These are phyloP conservation scores for Elsinoe ampelina DNA, from an alignment of 2,329 filamentous ascomycete species.

Conservation along the genomic window DNA sequence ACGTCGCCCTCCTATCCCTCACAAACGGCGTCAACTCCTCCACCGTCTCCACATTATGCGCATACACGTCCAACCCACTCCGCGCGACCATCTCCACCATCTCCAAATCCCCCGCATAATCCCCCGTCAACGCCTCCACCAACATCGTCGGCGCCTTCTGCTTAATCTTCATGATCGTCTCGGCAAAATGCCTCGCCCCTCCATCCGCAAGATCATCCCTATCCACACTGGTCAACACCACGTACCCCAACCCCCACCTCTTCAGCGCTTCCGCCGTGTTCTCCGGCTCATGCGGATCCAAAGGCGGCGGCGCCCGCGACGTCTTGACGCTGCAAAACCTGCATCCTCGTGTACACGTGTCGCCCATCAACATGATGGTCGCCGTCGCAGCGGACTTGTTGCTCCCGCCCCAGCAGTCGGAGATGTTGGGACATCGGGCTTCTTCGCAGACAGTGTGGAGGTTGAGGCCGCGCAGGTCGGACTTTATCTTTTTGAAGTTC, in stretches of 20 bases:
- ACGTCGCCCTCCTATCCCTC: constrained; percentile 79
- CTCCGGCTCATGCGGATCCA: constrained; percentile 94
- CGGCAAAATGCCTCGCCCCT: constrained; percentile 80
- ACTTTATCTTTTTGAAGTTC: constrained; percentile 92
- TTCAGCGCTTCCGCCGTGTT: constrained; percentile 88
- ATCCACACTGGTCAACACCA: constrained; percentile 88
- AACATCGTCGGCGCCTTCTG: constrained; percentile 58
- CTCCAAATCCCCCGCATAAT: constrained; percentile 75
- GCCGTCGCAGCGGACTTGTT: constrained; percentile 86
- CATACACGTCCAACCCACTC: constrained; percentile 90
- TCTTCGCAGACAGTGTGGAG: constrained; percentile 97
- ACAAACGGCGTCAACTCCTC: constrained; percentile 85
- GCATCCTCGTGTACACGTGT: constrained; percentile 93
- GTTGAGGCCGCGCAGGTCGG: constrained; percentile 77
- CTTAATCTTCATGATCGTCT: constrained; percentile 93
- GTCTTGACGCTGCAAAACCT: constrained; percentile 98
- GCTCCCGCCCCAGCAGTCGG: constrained; percentile 91
- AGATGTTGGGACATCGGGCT: constrained; percentile 93
- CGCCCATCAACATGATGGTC: constrained; percentile 99
- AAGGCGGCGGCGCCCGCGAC: constrained; percentile 59
- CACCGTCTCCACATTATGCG: constrained; percentile 93
- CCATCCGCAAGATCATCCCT: constrained; percentile 86
- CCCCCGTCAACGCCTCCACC: constrained; percentile 78
- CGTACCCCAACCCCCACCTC: constrained; percentile 90
- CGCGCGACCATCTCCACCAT: constrained; percentile 77